A percentile compares a stretch with the other conserved stretches of the same genome.
These are phyloP conservation scores for Vitrella brassicaformis DNA, from an alignment of 73 alveolate genomes.

Conservation along the genomic window DNA sequence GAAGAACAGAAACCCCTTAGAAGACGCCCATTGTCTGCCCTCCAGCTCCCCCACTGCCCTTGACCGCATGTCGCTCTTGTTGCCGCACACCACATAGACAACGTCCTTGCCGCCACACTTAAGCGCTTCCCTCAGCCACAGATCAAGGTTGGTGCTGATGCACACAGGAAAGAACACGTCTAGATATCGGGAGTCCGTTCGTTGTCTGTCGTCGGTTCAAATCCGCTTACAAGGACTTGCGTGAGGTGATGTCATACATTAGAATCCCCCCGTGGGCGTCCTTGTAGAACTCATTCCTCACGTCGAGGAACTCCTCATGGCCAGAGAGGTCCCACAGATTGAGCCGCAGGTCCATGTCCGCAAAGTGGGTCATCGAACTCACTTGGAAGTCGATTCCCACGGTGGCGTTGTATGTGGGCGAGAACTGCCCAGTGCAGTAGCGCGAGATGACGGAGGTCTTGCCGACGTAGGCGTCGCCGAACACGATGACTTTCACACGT, in stretches of 20 bases:
- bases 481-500: neutral
- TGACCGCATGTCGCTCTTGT: neutral
- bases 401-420: neutral
- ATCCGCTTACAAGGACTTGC: neutral
- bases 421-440: neutral
- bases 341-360: neutral
- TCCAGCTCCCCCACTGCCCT: neutral
- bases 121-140: neutral
- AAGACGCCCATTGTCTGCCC: neutral
- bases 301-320: neutral
- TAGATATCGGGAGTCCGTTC: too few species aligned
- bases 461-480: neutral
- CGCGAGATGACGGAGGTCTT: neutral
- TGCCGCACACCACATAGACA: neutral
- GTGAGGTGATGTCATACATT: neutral
- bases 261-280: neutral
- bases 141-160: too few species aligned
- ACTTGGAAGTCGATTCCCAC: neutral
- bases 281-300: neutral
- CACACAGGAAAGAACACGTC: too few species aligned
- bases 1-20: neutral
- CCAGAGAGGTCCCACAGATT: neutral
- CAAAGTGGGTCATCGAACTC: neutral
- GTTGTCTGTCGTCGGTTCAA: too few species aligned
- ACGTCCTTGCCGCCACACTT: neutral